A percentile compares a stretch with the other conserved stretches of the same genome.
Evolutionary conservation across 2,329 filamentous ascomycete species (phyloP).

Genomic region (Calonectria ilicicola): DNA sequence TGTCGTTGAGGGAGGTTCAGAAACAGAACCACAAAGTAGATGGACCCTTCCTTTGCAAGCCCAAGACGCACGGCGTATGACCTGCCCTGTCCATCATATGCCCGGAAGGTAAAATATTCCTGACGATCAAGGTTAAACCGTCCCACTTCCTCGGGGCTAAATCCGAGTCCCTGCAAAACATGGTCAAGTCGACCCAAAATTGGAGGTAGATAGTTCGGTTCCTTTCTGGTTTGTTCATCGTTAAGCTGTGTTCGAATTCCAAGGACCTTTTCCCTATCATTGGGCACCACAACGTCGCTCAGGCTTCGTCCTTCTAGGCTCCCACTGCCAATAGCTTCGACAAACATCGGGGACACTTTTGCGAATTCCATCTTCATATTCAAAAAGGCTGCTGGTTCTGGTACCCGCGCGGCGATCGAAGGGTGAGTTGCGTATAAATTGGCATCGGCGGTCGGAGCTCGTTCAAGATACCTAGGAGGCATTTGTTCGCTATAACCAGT

Average conservation of each 20-base stretch:
- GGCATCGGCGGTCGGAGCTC: slow-evolving; percentile 60
- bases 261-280: slow-evolving; percentile 65
- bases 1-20: slow-evolving; percentile 53
- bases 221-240: slow-evolving; percentile 67
- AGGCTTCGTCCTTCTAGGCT: slow-evolving; percentile 63
- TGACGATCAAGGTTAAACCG: slow-evolving; percentile 65
- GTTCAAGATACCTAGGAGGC: slow-evolving; percentile 63
- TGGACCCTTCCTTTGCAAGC: slow-evolving; percentile 70
- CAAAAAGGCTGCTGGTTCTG: slow-evolving; percentile 69
- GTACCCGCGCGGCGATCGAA: slow-evolving; percentile 53
- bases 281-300: slow-evolving; percentile 63
- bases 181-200: slow-evolving; percentile 69
- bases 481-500: slow-evolving; percentile 62
- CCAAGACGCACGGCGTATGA: slow-evolving; percentile 65
- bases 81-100: slow-evolving; percentile 63
- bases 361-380: slow-evolving; percentile 70
- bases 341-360: slow-evolving; percentile 67
- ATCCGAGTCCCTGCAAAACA: slow-evolving; percentile 66
- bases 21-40: slow-evolving; percentile 70
- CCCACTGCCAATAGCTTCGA: slow-evolving; percentile 64
- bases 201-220: slow-evolving; percentile 73
- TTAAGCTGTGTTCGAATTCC: slow-evolving; percentile 65
- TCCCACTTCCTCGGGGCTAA: slow-evolving; percentile 64
- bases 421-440: slow-evolving; percentile 61
- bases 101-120: slow-evolving; percentile 67